These are phyloP conservation scores for Penicillium sp. DNA, from an alignment of 2,329 filamentous ascomycete genomes.

Conservation along the genomic window DNA sequence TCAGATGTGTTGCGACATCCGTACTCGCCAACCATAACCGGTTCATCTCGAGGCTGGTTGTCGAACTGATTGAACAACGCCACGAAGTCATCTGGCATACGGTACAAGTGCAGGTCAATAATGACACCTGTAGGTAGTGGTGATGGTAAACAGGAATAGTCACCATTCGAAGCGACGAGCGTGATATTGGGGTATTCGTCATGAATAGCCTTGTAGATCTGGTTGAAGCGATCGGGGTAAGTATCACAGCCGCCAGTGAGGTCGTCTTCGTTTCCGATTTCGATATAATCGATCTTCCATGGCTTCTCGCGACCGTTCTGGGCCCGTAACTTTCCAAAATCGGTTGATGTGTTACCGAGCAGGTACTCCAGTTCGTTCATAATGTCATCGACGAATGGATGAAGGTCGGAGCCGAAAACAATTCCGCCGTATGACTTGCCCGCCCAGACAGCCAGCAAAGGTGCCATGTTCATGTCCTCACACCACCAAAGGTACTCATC, in stretches of 20 bases:
- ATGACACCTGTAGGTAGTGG: conserved; percentile 39
- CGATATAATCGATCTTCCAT: conserved; percentile 60
- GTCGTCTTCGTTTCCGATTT: conserved; percentile 69
- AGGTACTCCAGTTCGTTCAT: conserved; percentile 66
- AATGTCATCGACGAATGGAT: conserved; percentile 59
- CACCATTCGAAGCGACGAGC: conserved; percentile 52
- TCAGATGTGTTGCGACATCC: conserved; percentile 26
- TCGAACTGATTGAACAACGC: conserved; percentile 56
- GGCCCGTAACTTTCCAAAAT: conserved; percentile 59
- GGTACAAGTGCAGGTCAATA: conserved; percentile 55
- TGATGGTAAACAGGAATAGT: conserved; percentile 28
- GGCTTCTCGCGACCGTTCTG: conserved; percentile 61
- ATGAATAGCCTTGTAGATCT: conserved; percentile 60
- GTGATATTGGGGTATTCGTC: conserved; percentile 57
- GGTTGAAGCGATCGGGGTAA: conserved; percentile 57
- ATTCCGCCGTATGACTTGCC: conserved; percentile 57
- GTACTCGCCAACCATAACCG: conserved; percentile 33
- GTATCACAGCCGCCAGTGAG: conserved; percentile 53
- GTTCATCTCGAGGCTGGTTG: conserved; percentile 44
- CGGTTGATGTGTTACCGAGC: conserved; percentile 53
- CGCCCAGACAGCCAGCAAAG: conserved; percentile 58
- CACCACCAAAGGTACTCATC: conserved; percentile 64
- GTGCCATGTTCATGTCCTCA: conserved; percentile 60
- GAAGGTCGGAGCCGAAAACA: conserved; percentile 50
- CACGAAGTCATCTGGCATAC: conserved; percentile 52